Conservation (phyloP, 2,329 filamentous ascomycete genomes). For the Fusarium nematophilum region DNA sequence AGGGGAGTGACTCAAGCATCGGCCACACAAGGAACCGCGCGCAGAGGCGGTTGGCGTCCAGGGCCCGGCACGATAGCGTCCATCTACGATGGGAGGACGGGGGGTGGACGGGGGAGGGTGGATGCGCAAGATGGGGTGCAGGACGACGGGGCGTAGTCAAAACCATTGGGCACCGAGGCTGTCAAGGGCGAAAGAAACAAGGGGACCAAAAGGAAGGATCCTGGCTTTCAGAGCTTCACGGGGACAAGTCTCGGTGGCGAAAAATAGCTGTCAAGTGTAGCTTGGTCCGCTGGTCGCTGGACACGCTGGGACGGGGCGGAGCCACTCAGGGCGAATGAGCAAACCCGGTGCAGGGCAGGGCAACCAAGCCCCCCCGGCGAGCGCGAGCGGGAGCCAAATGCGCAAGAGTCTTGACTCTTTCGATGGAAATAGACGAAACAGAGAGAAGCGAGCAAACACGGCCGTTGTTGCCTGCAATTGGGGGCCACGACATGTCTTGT, state of each 20-base stretch:
- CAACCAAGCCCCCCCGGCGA: constrained; percentile 40
- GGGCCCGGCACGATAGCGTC: constrained; percentile 31
- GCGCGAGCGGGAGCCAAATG: constrained; percentile 27
- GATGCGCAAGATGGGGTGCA: constrained; percentile 28
- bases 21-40: constrained; percentile 32
- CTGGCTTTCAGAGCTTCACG: constrained; percentile 19
- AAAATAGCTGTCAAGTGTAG: constrained; percentile 33
- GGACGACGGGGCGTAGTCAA: constrained; percentile 32
- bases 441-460: constrained; percentile 11
- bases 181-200: constrained; percentile 16
- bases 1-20: constrained; percentile 36
- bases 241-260: constrained; percentile 29
- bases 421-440: constrained; percentile 31
- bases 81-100: constrained; percentile 31
- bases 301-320: constrained; percentile 37
- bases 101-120: constrained; percentile 23
- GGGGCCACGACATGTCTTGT: constrained; percentile 28
- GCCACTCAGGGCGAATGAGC: constrained; percentile 28
- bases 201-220: constrained; percentile 32
- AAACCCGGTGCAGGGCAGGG: constrained; percentile 28
- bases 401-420: too few species aligned
- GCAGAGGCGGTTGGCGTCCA: constrained; percentile 21
- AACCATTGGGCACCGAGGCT: constrained; percentile 42
- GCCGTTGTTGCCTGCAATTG: constrained; percentile 33
- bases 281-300: constrained; percentile 20